phyloP scores from a whole-genome alignment of 441 rosid genomes.

The Adansonia grandidieri region DNA sequence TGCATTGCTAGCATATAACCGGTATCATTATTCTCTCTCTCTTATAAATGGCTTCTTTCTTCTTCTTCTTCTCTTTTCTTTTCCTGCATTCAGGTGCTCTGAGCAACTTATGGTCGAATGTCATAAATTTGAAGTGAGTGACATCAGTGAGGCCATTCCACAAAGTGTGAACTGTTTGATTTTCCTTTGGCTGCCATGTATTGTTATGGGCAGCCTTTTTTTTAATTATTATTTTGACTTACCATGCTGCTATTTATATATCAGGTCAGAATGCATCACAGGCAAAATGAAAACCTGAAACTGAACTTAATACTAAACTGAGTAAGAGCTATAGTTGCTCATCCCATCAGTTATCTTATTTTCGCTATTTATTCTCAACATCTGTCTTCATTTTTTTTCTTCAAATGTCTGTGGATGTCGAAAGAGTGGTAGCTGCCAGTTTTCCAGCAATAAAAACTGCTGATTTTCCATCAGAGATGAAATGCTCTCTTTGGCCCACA shows the following conservation, averaged over 20 bases:
- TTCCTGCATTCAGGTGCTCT: conserved; percentile 33
- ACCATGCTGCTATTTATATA: conserved; percentile 15
- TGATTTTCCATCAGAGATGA: conserved; percentile 49
- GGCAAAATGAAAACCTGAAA: conserved; percentile 30
- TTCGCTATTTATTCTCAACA: conserved; percentile 18
- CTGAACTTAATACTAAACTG: conserved; percentile 33
- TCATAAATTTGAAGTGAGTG: conserved; percentile 40
- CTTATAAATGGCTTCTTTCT: not conserved
- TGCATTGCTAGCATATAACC: not conserved
- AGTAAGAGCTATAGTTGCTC: conserved; percentile 30
- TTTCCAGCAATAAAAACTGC: conserved; percentile 31
- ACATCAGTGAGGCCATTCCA: conserved; percentile 39
- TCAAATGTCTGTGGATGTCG: conserved; percentile 20
- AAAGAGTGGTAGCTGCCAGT: conserved; percentile 29
- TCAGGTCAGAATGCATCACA: conserved; percentile 31
- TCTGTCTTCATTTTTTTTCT: conserved; percentile 2
- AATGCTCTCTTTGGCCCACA: conserved; percentile 50
- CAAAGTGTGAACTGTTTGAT: conserved; percentile 31
- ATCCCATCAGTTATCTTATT: not conserved
- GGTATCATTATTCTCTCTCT: not conserved
- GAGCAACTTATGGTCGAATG: conserved; percentile 36
- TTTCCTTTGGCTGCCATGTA: conserved; percentile 14
- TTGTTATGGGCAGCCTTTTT: not conserved
- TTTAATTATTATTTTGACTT: conserved; percentile 6
- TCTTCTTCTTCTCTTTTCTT: not conserved